A percentile compares a stretch with the other conserved stretches of the same genome.
These are phyloP conservation scores for Straminergon stramineum DNA, from an alignment of 225 moss, liverwort and hornwort genomes.

Conservation along the genomic window DNA sequence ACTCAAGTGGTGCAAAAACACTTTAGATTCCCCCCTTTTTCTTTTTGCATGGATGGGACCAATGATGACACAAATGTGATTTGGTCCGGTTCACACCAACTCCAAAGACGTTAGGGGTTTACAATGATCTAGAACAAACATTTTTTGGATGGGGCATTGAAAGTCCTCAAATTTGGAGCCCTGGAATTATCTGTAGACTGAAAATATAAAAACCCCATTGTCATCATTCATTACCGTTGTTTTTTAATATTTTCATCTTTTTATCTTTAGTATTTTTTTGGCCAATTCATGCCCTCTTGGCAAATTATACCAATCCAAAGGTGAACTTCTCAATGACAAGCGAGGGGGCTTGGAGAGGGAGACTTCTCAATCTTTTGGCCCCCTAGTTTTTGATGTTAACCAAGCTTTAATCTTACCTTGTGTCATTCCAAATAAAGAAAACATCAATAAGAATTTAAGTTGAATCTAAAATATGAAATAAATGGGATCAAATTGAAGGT, in stretches of 20 bases:
- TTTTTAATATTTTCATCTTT: too few relatives aligned
- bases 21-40: neutral
- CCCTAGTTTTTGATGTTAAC: accelerated
- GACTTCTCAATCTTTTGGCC: neutral
- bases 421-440: neutral
- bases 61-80: neutral
- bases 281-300: neutral
- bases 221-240: accelerated
- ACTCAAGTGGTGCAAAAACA: neutral
- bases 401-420: neutral
- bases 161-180: neutral
- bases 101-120: accelerated
- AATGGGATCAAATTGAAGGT: neutral
- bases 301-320: neutral
- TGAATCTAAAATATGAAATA: neutral
- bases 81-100: accelerated
- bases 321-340: too few relatives aligned
- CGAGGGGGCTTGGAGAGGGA: accelerated
- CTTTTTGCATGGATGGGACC: neutral
- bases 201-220: accelerated
- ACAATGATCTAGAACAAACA: accelerated
- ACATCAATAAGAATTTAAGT: neutral
- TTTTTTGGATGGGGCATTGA: neutral
- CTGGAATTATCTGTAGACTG: accelerated
- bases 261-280: too few relatives aligned